Evolutionary conservation across 2,329 filamentous ascomycete genomes (phyloP).

Genomic region (Colletotrichum brevisporum): DNA sequence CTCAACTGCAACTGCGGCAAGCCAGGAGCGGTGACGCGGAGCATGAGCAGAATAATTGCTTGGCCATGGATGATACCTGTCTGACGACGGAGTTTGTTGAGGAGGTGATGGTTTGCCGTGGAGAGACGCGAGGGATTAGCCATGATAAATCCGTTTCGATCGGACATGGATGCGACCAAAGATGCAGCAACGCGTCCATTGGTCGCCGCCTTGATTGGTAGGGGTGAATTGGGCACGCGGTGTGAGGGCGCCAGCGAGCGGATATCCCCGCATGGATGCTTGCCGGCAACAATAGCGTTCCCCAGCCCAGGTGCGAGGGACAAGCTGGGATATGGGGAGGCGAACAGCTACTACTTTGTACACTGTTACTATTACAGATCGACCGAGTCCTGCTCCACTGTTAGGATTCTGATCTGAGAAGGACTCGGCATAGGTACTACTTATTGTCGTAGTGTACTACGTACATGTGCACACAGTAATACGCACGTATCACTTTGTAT

Average conservation of each 20-base stretch:
- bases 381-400: constrained; percentile 26
- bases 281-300: constrained; percentile 22
- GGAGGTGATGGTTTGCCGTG: constrained; percentile 15
- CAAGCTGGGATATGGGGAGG: constrained; percentile 23
- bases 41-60: constrained; percentile 4
- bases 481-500: not conserved
- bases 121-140: constrained; percentile 7
- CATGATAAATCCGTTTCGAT: constrained; percentile 32
- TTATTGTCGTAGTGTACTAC: no score
- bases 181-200: constrained; percentile 17
- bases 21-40: constrained; percentile 4
- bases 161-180: constrained; percentile 35
- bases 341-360: constrained; percentile 3
- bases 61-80: constrained; percentile 36
- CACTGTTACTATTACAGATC: constrained; percentile 5
- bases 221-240: not conserved
- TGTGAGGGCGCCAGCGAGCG: constrained; percentile 29
- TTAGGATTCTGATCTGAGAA: constrained; percentile 14
- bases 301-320: constrained; percentile 30
- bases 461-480: not conserved
- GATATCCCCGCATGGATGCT: constrained; percentile 39
- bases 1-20: not conserved
- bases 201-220: constrained; percentile 11
- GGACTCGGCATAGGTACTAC: not conserved
- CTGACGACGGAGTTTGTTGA: constrained; percentile 23